Evolutionary conservation across 2,329 filamentous ascomycete species (phyloP).

Genomic region (Rhynchosporium secalis): DNA sequence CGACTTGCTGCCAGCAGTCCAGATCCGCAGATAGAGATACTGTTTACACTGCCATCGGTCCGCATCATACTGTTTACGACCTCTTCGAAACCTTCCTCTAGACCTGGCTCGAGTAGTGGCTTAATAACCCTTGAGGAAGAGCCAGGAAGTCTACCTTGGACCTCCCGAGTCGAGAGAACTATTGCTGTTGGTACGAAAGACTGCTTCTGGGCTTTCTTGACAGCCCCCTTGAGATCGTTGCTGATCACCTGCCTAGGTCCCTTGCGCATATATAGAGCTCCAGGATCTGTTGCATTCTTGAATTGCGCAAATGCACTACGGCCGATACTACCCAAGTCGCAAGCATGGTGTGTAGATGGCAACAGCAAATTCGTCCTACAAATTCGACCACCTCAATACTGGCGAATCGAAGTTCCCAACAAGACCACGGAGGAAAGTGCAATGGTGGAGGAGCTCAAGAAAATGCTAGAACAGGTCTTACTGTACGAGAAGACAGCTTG

Average conservation of each 20-base stretch:
- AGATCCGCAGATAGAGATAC: constrained; percentile 38
- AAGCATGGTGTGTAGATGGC: constrained; percentile 91
- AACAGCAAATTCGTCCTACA: constrained; percentile 84
- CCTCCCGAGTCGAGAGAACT: constrained; percentile 74
- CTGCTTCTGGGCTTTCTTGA: not conserved
- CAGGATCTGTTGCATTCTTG: constrained; percentile 82
- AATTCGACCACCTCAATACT: constrained; percentile 80
- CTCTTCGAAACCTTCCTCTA: constrained; percentile 18
- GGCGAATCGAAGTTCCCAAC: constrained; percentile 82
- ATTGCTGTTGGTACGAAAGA: constrained; percentile 68
- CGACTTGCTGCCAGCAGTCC: constrained; percentile 25
- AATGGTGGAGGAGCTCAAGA: constrained; percentile 66
- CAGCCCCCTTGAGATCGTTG: constrained; percentile 1
- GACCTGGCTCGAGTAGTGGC: constrained; percentile 31
- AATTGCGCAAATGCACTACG: constrained; percentile 82
- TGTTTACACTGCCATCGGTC: constrained; percentile 38
- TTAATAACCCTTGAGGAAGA: constrained; percentile 46
- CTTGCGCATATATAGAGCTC: constrained; percentile 81
- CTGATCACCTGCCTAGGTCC: constrained; percentile 52
- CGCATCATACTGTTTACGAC: constrained; percentile 55
- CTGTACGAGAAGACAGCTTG: constrained; percentile 87
- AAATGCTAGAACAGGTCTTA: constrained; percentile 69
- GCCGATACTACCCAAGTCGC: constrained; percentile 84
- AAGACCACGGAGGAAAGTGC: constrained; percentile 61
- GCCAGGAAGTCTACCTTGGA: constrained; percentile 69